A percentile compares a stretch with the other conserved stretches of the same genome.
These are phyloP conservation scores for Boletus sp. DNA, from an alignment of 1,284 basidiomycete genomes.

Conservation along the genomic window DNA sequence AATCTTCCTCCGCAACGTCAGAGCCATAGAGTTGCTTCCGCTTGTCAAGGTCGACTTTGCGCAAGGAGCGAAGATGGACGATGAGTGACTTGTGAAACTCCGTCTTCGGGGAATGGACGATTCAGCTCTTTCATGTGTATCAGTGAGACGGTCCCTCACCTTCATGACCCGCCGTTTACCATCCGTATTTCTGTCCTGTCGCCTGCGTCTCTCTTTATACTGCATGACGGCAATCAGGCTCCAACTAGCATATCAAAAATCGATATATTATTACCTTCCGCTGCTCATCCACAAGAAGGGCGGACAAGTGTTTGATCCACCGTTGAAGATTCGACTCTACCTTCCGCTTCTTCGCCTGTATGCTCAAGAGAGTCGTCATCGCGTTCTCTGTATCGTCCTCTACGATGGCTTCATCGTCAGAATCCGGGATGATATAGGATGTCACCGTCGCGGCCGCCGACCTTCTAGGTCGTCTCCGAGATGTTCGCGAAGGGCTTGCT, in stretches of 20 bases:
- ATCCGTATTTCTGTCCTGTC: conserved; percentile 44
- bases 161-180: conserved; percentile 50
- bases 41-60: conserved; percentile 51
- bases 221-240: conserved; percentile 28
- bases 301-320: conserved; percentile 62
- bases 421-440: conserved; percentile 65
- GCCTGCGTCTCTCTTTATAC: conserved; percentile 61
- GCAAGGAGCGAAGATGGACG: conserved; percentile 52
- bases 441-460: conserved; percentile 46
- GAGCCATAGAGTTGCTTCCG: conserved; percentile 43
- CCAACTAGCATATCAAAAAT: neutral
- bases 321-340: conserved; percentile 54
- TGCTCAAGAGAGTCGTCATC: conserved; percentile 32
- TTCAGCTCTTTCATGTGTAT: conserved; percentile 1
- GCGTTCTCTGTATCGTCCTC: conserved; percentile 38
- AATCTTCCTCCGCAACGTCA: conserved; percentile 41
- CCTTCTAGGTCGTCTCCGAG: conserved; percentile 56
- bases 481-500: conserved; percentile 22
- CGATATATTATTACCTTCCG: conserved; percentile 50
- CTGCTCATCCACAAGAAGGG: conserved; percentile 58
- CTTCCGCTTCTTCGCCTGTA: conserved; percentile 36
- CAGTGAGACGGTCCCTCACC: conserved; percentile 37
- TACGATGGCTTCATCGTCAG: conserved; percentile 61
- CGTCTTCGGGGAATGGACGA: conserved; percentile 39
- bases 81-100: conserved; percentile 62